Conservation (phyloP, 1,139 yeast genomes). For the Yamadazyma sp. region DNA sequence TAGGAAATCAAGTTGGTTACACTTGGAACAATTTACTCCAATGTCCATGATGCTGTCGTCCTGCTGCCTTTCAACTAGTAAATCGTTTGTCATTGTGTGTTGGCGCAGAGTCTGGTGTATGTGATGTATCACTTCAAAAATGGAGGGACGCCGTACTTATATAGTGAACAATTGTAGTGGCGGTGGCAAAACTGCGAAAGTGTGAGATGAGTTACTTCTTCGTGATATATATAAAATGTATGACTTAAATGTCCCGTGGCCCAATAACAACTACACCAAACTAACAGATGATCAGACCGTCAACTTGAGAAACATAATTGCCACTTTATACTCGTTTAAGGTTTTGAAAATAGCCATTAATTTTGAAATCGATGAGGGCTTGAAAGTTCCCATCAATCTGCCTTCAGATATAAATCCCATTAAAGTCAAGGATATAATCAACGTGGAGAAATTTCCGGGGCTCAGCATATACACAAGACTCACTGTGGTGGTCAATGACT, state of each 20-base stretch:
- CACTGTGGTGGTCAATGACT: slow-evolving; percentile 75
- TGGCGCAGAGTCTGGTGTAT: not conserved
- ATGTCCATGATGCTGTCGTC: slow-evolving; percentile 60
- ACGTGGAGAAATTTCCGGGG: slow-evolving; percentile 26
- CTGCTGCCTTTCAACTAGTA: slow-evolving; percentile 11
- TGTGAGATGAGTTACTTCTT: not conserved
- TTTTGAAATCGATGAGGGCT: slow-evolving; percentile 55
- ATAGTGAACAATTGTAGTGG: slow-evolving; percentile 8
- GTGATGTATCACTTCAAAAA: not conserved
- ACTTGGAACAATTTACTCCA: slow-evolving; percentile 64
- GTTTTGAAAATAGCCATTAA: slow-evolving; percentile 76
- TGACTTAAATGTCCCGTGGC: slow-evolving; percentile 86
- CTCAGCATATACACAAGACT: slow-evolving; percentile 65
- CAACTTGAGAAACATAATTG: slow-evolving; percentile 47
- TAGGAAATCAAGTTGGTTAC: slow-evolving; percentile 65
- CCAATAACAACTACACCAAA: slow-evolving; percentile 49
- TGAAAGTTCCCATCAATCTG: slow-evolving; percentile 52
- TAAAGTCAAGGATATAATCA: slow-evolving; percentile 23
- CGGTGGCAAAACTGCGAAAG: slow-evolving; percentile 16
- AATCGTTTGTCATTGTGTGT: slow-evolving; percentile 17
- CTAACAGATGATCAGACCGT: slow-evolving; percentile 43
- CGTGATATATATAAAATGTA: slow-evolving; percentile 25
- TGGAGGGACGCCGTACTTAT: not conserved
- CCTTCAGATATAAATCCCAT: slow-evolving; percentile 39
- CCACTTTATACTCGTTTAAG: slow-evolving; percentile 63